Conservation (phyloP, 371 early-diverging fungal genomes). For the Lichtheimia hyalospora region DNA sequence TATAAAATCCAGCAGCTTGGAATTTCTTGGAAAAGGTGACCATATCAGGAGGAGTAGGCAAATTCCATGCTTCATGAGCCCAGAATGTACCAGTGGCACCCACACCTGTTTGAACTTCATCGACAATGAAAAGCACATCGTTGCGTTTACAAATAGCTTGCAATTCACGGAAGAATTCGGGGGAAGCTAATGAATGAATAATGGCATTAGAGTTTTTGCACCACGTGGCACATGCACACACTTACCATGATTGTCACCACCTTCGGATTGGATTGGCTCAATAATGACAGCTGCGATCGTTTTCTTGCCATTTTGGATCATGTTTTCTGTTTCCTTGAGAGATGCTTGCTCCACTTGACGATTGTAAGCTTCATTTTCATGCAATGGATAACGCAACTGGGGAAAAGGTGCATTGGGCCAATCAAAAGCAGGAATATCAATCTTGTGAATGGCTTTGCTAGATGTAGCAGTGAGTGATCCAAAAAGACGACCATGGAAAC, state of each 20-base stretch:
- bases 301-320: slow-evolving; percentile 46
- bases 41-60: slow-evolving; percentile 70
- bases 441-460: slow-evolving; percentile 72
- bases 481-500: slow-evolving; percentile 76
- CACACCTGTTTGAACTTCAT: slow-evolving; percentile 86
- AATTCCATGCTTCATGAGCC: slow-evolving; percentile 75
- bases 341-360: slow-evolving; percentile 56
- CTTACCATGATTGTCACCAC: slow-evolving; percentile 73
- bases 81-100: slow-evolving; percentile 83
- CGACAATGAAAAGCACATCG: slow-evolving; percentile 76
- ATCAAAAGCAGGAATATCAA: slow-evolving; percentile 75
- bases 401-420: slow-evolving; percentile 71
- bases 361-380: slow-evolving; percentile 55
- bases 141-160: slow-evolving; percentile 63
- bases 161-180: slow-evolving; percentile 64
- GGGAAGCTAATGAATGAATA: slow-evolving; percentile 51
- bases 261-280: slow-evolving; percentile 85
- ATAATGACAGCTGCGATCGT: slow-evolving; percentile 77
- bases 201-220: not conserved
- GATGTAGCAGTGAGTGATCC: slow-evolving; percentile 72
- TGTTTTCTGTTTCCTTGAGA: slow-evolving; percentile 49
- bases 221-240: not conserved
- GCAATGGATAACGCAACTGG: slow-evolving; percentile 61
- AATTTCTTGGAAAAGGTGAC: slow-evolving; percentile 81
- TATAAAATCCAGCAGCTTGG: slow-evolving; percentile 76